Conservation (phyloP, 2,329 filamentous ascomycete species). For the Colletotrichum musicola region DNA sequence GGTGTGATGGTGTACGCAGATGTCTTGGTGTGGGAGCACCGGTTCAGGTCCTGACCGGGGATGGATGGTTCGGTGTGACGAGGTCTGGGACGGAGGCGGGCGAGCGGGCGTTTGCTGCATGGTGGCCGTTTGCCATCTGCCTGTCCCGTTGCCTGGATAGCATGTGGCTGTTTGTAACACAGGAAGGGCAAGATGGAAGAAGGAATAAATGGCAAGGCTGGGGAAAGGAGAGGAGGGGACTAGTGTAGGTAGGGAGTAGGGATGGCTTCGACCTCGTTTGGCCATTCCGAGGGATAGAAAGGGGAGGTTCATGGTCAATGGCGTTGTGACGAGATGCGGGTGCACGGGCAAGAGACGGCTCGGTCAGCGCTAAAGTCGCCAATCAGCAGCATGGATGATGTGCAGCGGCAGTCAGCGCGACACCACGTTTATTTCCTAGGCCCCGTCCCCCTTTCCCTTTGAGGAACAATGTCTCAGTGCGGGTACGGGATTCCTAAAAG, state of each 20-base stretch:
- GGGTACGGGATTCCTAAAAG: neutral
- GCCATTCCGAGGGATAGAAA: slow-evolving; percentile 8
- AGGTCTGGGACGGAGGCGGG: slow-evolving; percentile 23
- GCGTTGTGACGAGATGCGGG: neutral
- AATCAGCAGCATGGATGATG: slow-evolving; percentile 19
- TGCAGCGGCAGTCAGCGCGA: slow-evolving; percentile 22
- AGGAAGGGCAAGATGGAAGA: neutral
- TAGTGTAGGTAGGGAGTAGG: neutral
- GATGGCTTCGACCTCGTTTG: neutral
- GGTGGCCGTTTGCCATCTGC: slow-evolving; percentile 18
- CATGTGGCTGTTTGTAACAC: slow-evolving; percentile 6
- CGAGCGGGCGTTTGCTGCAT: neutral
- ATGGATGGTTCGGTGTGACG: slow-evolving; percentile 32
- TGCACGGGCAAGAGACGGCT: neutral
- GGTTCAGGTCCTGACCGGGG: slow-evolving; percentile 1
- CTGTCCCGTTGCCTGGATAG: neutral
- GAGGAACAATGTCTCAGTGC: neutral
- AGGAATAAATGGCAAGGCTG: slow-evolving; percentile 30
- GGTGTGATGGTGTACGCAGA: neutral
- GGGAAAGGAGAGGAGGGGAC: neutral
- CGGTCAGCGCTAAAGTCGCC: slow-evolving; percentile 23
- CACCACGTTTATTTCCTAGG: slow-evolving; percentile 11
- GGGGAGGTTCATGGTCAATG: neutral
- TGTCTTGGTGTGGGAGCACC: slow-evolving; percentile 28
- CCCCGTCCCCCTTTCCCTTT: neutral